Conservation (phyloP, 2,329 filamentous ascomycete genomes). For the Xylariales sp. region DNA sequence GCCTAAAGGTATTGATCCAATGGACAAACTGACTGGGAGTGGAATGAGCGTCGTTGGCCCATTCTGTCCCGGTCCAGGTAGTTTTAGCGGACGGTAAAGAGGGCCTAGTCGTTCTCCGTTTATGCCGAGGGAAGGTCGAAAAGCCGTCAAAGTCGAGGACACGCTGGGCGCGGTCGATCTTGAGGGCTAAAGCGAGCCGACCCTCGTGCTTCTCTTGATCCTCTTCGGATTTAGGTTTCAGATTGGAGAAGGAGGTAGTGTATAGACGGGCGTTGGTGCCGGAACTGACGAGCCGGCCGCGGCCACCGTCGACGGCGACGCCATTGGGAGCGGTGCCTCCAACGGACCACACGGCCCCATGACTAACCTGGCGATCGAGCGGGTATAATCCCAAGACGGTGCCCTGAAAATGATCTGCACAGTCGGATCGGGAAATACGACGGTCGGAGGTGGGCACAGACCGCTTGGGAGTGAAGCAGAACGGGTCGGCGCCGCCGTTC, state of each 20-base stretch:
- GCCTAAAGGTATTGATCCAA: background rate
- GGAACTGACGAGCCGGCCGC: conserved; percentile 72
- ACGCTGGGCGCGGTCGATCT: conserved; percentile 76
- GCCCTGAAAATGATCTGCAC: conserved; percentile 43
- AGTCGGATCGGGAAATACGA: conserved; percentile 46
- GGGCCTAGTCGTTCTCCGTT: conserved; percentile 42
- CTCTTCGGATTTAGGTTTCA: conserved; percentile 61
- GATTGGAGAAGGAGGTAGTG: conserved; percentile 60
- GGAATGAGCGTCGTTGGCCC: conserved; percentile 49
- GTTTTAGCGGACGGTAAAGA: conserved; percentile 49
- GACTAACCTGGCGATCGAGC: conserved; percentile 66
- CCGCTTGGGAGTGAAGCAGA: conserved; percentile 52
- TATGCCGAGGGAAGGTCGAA: conserved; percentile 47
- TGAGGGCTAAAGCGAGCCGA: conserved; percentile 81
- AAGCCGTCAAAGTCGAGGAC: conserved; percentile 68
- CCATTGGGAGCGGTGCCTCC: conserved; percentile 70
- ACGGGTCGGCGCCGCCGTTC: conserved; percentile 57
- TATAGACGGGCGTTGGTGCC: conserved; percentile 78
- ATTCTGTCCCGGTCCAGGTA: conserved; percentile 57
- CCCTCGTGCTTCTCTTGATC: conserved; percentile 76
- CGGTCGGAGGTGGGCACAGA: conserved; percentile 46
- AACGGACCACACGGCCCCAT: conserved; percentile 80
- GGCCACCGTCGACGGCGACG: conserved; percentile 69
- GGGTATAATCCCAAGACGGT: conserved; percentile 48
- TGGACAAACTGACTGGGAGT: conserved; percentile 37